Evolutionary conservation across 2,329 filamentous ascomycete genomes (phyloP).

Genomic region (Phialophora macrospora): DNA sequence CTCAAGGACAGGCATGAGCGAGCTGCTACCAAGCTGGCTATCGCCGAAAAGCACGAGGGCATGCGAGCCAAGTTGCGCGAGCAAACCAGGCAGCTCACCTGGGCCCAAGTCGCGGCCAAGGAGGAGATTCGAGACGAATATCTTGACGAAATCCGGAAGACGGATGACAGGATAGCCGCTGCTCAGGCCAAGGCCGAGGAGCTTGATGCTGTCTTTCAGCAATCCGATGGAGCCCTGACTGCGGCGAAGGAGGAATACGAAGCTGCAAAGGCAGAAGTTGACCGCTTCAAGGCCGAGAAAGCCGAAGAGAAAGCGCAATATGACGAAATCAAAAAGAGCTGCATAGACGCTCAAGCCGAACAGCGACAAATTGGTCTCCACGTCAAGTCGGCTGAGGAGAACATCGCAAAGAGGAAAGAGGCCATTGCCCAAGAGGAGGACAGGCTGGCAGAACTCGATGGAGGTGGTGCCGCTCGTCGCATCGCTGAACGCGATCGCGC

Average conservation of each 20-base stretch:
- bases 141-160: constrained; percentile 43
- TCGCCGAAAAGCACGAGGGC: constrained; percentile 68
- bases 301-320: constrained; percentile 57
- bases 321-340: constrained; percentile 59
- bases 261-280: constrained; percentile 51
- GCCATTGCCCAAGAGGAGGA: constrained; percentile 52
- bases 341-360: constrained; percentile 62
- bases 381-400: constrained; percentile 21
- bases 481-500: constrained; percentile 64
- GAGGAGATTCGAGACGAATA: constrained; percentile 59
- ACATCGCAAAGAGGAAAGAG: constrained; percentile 59
- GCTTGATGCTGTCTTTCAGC: constrained; percentile 56
- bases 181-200: constrained; percentile 50
- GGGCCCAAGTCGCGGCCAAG: constrained; percentile 81
- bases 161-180: constrained; percentile 56
- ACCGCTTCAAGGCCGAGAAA: constrained; percentile 55
- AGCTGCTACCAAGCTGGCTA: constrained; percentile 67
- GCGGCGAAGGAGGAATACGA: constrained; percentile 51
- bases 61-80: constrained; percentile 66
- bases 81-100: constrained; percentile 73
- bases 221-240: constrained; percentile 36
- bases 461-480: constrained; percentile 69
- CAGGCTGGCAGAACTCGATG: constrained; percentile 70
- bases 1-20: constrained; percentile 65
- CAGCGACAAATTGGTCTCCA: constrained; percentile 65